Percentiles rank a stretch among this genome's conserved stretches.
These are phyloP conservation scores for Saprolegnia diclina DNA, from an alignment of 352 stramenopile species.

Conservation along the genomic window DNA sequence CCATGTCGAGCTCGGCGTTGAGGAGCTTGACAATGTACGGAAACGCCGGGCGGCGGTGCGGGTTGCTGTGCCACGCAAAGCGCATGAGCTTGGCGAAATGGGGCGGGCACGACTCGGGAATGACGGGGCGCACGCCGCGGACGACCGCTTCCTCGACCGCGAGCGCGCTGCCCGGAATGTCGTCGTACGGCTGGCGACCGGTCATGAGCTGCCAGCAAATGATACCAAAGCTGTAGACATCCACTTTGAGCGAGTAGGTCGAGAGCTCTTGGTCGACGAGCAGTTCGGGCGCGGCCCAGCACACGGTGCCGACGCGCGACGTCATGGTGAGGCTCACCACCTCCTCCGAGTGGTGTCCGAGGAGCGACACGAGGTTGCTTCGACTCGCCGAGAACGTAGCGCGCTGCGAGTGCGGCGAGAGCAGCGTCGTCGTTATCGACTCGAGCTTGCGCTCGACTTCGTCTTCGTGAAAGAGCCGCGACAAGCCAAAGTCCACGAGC, in stretches of 20 bases:
- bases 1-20: constrained; percentile 49
- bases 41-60: constrained; percentile 59
- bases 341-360: constrained; percentile 38
- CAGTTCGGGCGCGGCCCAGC: constrained; percentile 69
- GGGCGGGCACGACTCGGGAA: constrained; percentile 50
- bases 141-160: constrained; percentile 70
- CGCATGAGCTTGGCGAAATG: constrained; percentile 81
- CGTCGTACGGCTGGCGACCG: constrained; percentile 57
- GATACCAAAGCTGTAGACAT: constrained; percentile 82
- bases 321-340: constrained; percentile 67
- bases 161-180: constrained; percentile 73
- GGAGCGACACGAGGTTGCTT: constrained; percentile 6
- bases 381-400: constrained; percentile 1
- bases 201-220: constrained; percentile 82
- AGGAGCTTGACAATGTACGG: constrained; percentile 74
- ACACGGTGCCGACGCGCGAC: constrained; percentile 73
- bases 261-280: constrained; percentile 61
- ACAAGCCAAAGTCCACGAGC: constrained; percentile 74
- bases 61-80: constrained; percentile 68
- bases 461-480: constrained; percentile 62
- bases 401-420: not conserved
- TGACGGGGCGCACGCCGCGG: constrained; percentile 49
- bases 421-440: not conserved
- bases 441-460: constrained; percentile 40
- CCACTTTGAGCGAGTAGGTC: constrained; percentile 75